A percentile compares a stretch with the other conserved stretches of the same genome.
These are phyloP conservation scores for Bryopsis sp. DNA, from an alignment of 139 green algal species.

Conservation along the genomic window DNA sequence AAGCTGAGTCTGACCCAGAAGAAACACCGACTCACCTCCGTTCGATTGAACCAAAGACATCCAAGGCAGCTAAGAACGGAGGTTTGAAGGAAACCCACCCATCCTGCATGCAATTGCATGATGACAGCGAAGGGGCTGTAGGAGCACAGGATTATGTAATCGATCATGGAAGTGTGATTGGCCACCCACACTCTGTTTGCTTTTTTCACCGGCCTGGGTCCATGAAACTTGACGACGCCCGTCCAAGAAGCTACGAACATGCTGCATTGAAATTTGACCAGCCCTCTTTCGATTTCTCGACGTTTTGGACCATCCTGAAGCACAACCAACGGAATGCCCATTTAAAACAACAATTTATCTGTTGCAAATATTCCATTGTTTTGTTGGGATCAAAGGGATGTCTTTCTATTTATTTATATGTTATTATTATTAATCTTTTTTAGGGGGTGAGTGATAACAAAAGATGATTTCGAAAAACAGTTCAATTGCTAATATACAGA, in stretches of 20 bases:
- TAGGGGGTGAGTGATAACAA: too few species aligned
- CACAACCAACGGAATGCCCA: too few species aligned
- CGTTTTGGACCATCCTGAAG: constrained; percentile 10
- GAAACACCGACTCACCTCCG: constrained; percentile 38
- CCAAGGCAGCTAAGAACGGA: constrained; percentile 72
- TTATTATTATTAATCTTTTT: too few species aligned
- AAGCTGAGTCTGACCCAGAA: too few species aligned
- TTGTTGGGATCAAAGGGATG: too few species aligned
- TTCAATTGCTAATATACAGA: too few species aligned
- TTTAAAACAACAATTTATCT: too few species aligned
- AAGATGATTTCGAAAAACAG: too few species aligned
- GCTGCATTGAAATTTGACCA: constrained; percentile 59
- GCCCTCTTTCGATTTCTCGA: constrained; percentile 24
- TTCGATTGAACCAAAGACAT: constrained; percentile 97
- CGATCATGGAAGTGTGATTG: constrained; percentile 99
- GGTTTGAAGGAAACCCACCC: constrained; percentile 80
- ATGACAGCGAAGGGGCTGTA: constrained; percentile 60
- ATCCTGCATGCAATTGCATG: constrained; percentile 60
- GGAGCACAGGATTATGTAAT: constrained; percentile 89
- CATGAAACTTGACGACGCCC: constrained; percentile 73
- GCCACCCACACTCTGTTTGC: constrained; percentile 85
- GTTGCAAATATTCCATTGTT: too few species aligned
- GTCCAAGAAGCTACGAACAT: constrained; percentile 86
- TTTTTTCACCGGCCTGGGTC: constrained; percentile 60
- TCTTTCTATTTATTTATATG: too few species aligned